Evolutionary conservation across 768 basidiomycete species (phyloP).

Genomic region (Lentinula sp.): DNA sequence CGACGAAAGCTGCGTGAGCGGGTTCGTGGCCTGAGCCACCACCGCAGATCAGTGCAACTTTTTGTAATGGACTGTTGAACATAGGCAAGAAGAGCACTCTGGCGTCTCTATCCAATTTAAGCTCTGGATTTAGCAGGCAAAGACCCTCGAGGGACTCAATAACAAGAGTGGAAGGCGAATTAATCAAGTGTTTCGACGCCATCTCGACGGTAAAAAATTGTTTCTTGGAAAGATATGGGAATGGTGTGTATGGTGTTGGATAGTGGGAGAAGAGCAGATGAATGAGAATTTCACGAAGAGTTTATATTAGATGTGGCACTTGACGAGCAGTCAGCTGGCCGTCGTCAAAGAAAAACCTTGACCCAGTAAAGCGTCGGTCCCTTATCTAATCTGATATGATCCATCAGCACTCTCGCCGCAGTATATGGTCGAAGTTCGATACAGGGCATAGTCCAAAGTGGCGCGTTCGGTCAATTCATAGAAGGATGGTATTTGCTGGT

Average conservation of each 20-base stretch:
- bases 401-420: not conserved
- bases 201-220: not conserved
- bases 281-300: not conserved
- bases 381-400: not conserved
- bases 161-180: slow-evolving; percentile 64
- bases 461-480: no score
- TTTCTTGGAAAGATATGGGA: not conserved
- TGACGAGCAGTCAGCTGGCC: not conserved
- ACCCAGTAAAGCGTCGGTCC: not conserved
- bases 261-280: not conserved
- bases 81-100: slow-evolving; percentile 48
- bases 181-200: slow-evolving; percentile 68
- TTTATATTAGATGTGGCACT: not conserved
- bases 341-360: not conserved
- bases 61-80: slow-evolving; percentile 48
- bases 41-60: slow-evolving; percentile 76
- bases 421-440: no score
- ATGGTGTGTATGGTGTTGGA: not conserved
- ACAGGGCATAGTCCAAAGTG: no score
- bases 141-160: slow-evolving; percentile 74
- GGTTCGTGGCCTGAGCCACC: slow-evolving; percentile 92
- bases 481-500: no score
- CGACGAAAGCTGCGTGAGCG: slow-evolving; percentile 85
- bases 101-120: slow-evolving; percentile 64
- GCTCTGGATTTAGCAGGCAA: slow-evolving; percentile 60